These are phyloP conservation scores for Pleurotus tuoliensis DNA, from an alignment of 768 basidiomycete species.

Conservation along the genomic window DNA sequence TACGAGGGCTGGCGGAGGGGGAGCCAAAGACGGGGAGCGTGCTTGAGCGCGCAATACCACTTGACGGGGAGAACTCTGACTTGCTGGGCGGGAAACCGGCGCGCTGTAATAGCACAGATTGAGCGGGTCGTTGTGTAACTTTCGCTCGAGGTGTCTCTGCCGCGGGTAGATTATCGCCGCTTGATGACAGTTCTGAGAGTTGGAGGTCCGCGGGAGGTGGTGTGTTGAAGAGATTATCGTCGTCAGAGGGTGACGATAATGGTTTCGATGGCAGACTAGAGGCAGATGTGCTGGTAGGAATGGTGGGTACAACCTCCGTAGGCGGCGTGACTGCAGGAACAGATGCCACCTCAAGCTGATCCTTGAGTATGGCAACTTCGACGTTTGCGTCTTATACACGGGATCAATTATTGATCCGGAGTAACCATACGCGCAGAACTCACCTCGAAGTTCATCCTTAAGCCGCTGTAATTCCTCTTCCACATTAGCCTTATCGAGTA, in stretches of 20 bases:
- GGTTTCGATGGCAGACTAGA: conserved; percentile 31
- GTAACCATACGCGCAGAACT: conserved; percentile 13
- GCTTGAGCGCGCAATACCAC: conserved; percentile 50
- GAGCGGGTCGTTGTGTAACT: conserved; percentile 31
- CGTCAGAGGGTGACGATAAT: conserved; percentile 29
- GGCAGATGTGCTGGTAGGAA: conserved; percentile 23
- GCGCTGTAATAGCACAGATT: conserved; percentile 47
- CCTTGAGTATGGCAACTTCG: conserved; percentile 79
- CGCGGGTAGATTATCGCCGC: conserved; percentile 34
- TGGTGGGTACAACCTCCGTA: conserved; percentile 20
- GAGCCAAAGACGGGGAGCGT: conserved; percentile 50
- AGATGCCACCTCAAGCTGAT: conserved; percentile 51
- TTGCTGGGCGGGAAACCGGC: conserved; percentile 45
- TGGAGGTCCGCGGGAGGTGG: conserved; percentile 59
- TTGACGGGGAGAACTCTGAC: conserved; percentile 36
- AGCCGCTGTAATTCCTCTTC: conserved; percentile 90
- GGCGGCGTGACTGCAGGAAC: conserved; percentile 22
- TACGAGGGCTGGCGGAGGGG: conserved; percentile 41
- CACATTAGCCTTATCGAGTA: conserved; percentile 83
- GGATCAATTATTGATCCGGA: conserved; percentile 12
- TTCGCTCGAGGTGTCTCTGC: conserved; percentile 36
- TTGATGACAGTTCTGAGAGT: conserved; percentile 51
- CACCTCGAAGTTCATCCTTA: conserved; percentile 91
- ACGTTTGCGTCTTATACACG: conserved; percentile 67
- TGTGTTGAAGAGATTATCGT: conserved; percentile 57